Conservation (phyloP, 441 rosid species). For the Flueggea neowawraea region DNA sequence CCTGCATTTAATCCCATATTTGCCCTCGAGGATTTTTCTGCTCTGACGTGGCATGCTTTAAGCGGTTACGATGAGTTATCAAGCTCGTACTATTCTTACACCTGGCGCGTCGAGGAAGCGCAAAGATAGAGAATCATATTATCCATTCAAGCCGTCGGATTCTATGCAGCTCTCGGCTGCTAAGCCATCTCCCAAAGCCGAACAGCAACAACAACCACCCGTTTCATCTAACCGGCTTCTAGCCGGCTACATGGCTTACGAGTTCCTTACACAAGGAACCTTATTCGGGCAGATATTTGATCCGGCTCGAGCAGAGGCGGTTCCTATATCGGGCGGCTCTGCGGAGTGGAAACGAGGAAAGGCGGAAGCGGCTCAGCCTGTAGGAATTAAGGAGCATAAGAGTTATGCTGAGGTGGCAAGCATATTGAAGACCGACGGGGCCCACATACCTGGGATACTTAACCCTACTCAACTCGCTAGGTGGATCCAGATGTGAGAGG, state of each 20-base stretch:
- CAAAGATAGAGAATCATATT: constrained; percentile 40
- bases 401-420: constrained; percentile 61
- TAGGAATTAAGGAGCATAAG: constrained; percentile 22
- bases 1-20: not conserved
- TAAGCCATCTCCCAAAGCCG: not conserved
- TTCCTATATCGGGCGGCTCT: constrained; percentile 21
- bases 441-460: constrained; percentile 61
- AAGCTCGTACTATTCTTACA: constrained; percentile 33
- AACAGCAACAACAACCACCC: constrained; percentile 3
- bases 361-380: constrained; percentile 20
- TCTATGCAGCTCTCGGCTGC: constrained; percentile 17
- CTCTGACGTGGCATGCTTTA: constrained; percentile 33
- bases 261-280: constrained; percentile 65
- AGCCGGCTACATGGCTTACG: constrained; percentile 85
- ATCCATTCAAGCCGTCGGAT: constrained; percentile 14
- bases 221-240: constrained; percentile 39
- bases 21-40: not conserved
- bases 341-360: constrained; percentile 19
- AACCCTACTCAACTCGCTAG: constrained; percentile 68
- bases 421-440: constrained; percentile 51
- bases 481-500: constrained; percentile 60
- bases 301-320: constrained; percentile 31
- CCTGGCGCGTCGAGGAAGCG: constrained; percentile 57
- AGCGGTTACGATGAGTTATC: constrained; percentile 53
- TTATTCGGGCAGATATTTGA: constrained; percentile 50